Evolutionary conservation across 2,329 filamentous ascomycete genomes (phyloP).

Genomic region (Sporothrix dimorphospora): DNA sequence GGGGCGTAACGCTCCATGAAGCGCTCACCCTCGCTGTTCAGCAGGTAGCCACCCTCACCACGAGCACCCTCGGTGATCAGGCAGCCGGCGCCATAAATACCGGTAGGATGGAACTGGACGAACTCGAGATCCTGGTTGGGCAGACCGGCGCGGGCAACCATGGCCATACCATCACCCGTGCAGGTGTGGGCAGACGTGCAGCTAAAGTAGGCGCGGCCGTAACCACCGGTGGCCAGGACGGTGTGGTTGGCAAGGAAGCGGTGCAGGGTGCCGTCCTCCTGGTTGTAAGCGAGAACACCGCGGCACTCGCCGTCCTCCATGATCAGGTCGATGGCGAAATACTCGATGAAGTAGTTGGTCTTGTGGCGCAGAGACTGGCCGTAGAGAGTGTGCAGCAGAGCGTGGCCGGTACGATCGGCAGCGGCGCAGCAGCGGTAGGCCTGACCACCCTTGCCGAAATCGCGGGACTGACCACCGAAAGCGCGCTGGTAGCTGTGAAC

Average conservation of each 20-base stretch:
- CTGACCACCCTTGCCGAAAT: slow-evolving; percentile 95
- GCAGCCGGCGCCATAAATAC: slow-evolving; percentile 97
- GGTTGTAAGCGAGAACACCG: slow-evolving; percentile 96
- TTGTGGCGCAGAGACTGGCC: slow-evolving; percentile 96
- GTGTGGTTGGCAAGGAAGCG: slow-evolving; percentile 97
- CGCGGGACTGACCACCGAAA: slow-evolving; percentile 95
- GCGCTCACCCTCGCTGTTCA: slow-evolving; percentile 97
- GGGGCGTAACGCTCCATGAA: slow-evolving; percentile 99
- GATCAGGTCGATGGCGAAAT: slow-evolving; percentile 93
- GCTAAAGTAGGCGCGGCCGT: slow-evolving; percentile 97
- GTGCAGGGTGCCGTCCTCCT: slow-evolving; percentile 97
- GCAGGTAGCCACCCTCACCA: slow-evolving; percentile 96
- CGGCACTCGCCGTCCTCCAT: slow-evolving; percentile 98
- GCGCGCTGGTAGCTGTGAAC: slow-evolving; percentile 83
- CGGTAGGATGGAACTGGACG: slow-evolving; percentile 98
- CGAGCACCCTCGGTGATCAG: slow-evolving; percentile 97
- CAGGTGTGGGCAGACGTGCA: slow-evolving; percentile 98
- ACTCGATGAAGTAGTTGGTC: slow-evolving; percentile 99
- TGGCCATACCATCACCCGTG: slow-evolving; percentile 98
- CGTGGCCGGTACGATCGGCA: slow-evolving; percentile 95
- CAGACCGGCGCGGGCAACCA: slow-evolving; percentile 96
- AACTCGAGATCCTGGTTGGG: slow-evolving; percentile 99
- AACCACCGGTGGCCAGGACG: slow-evolving; percentile 93
- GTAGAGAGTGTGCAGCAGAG: slow-evolving; percentile 96
- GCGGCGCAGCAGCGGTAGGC: slow-evolving; percentile 97